Evolutionary conservation across 2,329 filamentous ascomycete species (phyloP), one percentile per base, ranked within the genome.

Genomic region (Fusarium sp.): DNA sequence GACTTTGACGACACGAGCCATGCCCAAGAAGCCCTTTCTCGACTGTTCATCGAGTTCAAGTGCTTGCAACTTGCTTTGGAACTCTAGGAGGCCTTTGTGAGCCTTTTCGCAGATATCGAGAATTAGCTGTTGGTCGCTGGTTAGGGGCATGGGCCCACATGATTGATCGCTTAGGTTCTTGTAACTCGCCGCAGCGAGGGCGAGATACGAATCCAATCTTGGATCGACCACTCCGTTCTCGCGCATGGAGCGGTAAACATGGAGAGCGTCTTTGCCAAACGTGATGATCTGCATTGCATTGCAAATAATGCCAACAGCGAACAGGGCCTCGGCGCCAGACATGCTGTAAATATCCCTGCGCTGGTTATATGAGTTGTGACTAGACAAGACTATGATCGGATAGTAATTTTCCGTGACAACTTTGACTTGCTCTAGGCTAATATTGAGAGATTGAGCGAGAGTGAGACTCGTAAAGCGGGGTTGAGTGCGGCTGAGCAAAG

Each of bases 1-100:
- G 9, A 3, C 9, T 1, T 11, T 38, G 1, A 19, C 50, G 28
- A 28, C 3, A 1, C 15, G 12, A 0, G 47, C 0, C 1, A 4
- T 53, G 1, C 50, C 30, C 2, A 14, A 7, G 1, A 53, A 3
- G 2, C 50, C 50, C 1, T 28, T 14, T 1, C 23, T 28, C 1
- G 40, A 46, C 3, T 1, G 1, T 6, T 15, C 3, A 2, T 28
- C 40, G 1, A 53, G 10, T 1, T 21, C 11, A 1, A 47, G 23
- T 7, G 21, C 5, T 1, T n/a, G 5, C 1, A 47, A 47, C 1
- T 28, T 28, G 3, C 7, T 11, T 5, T 5, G n/a, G 2, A 53
- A 15, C 6, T 1, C 24, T 10, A 26, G 3, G 1, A 53, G 40
- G 1, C n/a, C 4, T 1, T 23, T 2, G 8, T 53, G 14, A 8